These are phyloP conservation scores for Aspergillus fructus DNA, from an alignment of 2,329 filamentous ascomycete species.

Conservation along the genomic window DNA sequence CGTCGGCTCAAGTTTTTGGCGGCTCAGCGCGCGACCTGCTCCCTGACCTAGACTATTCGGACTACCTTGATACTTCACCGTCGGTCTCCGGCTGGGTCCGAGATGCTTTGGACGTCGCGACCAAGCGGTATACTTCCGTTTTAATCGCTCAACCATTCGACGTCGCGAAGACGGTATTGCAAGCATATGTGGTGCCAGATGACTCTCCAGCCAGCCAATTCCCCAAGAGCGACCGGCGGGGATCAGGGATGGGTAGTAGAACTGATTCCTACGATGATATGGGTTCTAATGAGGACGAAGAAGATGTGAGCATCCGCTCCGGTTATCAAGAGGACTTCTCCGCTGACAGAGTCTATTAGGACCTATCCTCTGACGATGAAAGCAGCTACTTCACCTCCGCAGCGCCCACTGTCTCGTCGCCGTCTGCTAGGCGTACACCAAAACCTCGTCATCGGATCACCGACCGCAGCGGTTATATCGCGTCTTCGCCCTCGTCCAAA, in stretches of 20 bases:
- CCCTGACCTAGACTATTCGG: slow-evolving; percentile 86
- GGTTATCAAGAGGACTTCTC: neutral
- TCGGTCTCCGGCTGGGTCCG: slow-evolving; percentile 73
- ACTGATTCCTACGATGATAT: slow-evolving; percentile 32
- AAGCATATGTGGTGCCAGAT: slow-evolving; percentile 61
- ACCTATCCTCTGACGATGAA: slow-evolving; percentile 67
- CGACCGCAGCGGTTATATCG: slow-evolving; percentile 47
- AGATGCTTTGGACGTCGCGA: slow-evolving; percentile 75
- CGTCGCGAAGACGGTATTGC: slow-evolving; percentile 89
- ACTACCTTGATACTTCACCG: slow-evolving; percentile 77
- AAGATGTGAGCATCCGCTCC: slow-evolving; percentile 28
- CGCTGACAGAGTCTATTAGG: slow-evolving; percentile 22
- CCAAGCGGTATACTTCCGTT: slow-evolving; percentile 90
- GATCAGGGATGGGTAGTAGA: slow-evolving; percentile 24
- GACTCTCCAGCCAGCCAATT: slow-evolving; percentile 31
- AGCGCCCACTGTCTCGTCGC: slow-evolving; percentile 43
- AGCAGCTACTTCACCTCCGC: slow-evolving; percentile 79
- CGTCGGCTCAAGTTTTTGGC: slow-evolving; percentile 53
- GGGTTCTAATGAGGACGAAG: slow-evolving; percentile 20
- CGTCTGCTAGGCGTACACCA: slow-evolving; percentile 41
- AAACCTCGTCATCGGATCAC: slow-evolving; percentile 42
- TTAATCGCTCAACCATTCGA: slow-evolving; percentile 94
- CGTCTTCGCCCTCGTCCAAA: slow-evolving; percentile 31
- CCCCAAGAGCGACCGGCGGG: slow-evolving; percentile 29
- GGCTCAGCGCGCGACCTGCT: slow-evolving; percentile 78